Conservation (phyloP, 768 basidiomycete species). For the Harrya chromipes region DNA sequence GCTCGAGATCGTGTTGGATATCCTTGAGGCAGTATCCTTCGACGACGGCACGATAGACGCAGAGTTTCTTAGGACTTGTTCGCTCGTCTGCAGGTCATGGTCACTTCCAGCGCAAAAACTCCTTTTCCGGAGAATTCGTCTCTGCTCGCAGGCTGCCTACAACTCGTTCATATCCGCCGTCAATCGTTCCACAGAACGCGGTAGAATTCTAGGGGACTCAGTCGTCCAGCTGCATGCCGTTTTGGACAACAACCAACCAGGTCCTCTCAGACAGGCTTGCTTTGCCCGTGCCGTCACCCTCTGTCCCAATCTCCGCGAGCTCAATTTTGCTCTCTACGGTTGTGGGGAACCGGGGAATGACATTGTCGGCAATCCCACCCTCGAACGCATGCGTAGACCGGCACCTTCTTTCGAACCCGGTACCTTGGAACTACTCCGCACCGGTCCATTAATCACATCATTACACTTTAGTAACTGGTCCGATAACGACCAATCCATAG, state of each 20-base stretch:
- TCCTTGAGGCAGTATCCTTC: constrained; percentile 56
- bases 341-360: constrained; percentile 49
- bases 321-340: constrained; percentile 60
- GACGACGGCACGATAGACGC: constrained; percentile 36
- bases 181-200: constrained; percentile 44
- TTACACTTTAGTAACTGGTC: constrained; percentile 74
- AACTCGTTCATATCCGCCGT: constrained; percentile 53
- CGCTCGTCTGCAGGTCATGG: constrained; percentile 69
- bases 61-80: constrained; percentile 47
- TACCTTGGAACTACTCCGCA: constrained; percentile 49
- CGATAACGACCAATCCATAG: constrained; percentile 51
- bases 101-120: constrained; percentile 60
- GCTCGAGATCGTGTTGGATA: constrained; percentile 58
- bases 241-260: constrained; percentile 68
- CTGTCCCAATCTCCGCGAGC: constrained; percentile 57
- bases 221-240: constrained; percentile 54
- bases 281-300: constrained; percentile 56
- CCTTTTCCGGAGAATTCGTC: constrained; percentile 55
- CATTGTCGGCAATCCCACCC: constrained; percentile 45
- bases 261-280: constrained; percentile 48
- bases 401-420: constrained; percentile 54
- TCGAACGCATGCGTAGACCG: constrained; percentile 45
- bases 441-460: constrained; percentile 50
- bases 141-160: constrained; percentile 53
- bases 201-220: constrained; percentile 48